phyloP scores from a whole-genome alignment of 768 basidiomycete species.

The Podaxis carcinomalis region DNA sequence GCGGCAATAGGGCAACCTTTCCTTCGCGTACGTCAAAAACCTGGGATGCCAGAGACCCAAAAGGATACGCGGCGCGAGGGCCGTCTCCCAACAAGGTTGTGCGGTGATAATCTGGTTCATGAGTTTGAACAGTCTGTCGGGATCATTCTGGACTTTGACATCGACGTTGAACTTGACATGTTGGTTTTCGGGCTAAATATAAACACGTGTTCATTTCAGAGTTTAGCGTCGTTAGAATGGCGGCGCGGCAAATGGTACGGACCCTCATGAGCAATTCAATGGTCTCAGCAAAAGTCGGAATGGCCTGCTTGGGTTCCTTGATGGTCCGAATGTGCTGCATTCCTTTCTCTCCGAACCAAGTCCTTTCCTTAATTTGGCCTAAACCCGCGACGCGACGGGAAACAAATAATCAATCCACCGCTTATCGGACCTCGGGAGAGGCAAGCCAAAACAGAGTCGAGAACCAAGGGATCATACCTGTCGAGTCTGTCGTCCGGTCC shows the following conservation, averaged over 20 bases:
- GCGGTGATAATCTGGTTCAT: constrained; percentile 67
- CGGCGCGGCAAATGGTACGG: constrained; percentile 19
- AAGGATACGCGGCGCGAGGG: constrained; percentile 74
- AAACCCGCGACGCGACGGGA: constrained; percentile 17
- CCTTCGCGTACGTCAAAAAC: constrained; percentile 76
- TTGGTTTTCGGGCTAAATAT: constrained; percentile 59
- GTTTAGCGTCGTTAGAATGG: neutral
- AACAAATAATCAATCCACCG: constrained; percentile 11
- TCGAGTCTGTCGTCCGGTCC: constrained; percentile 77
- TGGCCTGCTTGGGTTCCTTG: constrained; percentile 77
- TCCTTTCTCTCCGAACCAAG: constrained; percentile 67
- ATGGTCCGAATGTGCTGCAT: constrained; percentile 78
- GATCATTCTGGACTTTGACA: constrained; percentile 91
- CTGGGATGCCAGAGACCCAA: constrained; percentile 90
- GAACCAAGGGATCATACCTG: constrained; percentile 35
- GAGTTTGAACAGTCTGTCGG: constrained; percentile 74
- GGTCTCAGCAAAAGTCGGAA: constrained; percentile 89
- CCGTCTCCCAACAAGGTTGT: constrained; percentile 68
- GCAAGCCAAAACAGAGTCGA: neutral
- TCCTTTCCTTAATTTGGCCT: constrained; percentile 67
- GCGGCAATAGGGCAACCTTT: constrained; percentile 74
- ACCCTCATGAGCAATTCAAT: constrained; percentile 75
- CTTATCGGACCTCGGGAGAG: neutral
- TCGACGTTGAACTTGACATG: constrained; percentile 85
- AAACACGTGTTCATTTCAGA: neutral